Evolutionary conservation across 768 basidiomycete species (phyloP).

Genomic region (Dioszegia hungarica): DNA sequence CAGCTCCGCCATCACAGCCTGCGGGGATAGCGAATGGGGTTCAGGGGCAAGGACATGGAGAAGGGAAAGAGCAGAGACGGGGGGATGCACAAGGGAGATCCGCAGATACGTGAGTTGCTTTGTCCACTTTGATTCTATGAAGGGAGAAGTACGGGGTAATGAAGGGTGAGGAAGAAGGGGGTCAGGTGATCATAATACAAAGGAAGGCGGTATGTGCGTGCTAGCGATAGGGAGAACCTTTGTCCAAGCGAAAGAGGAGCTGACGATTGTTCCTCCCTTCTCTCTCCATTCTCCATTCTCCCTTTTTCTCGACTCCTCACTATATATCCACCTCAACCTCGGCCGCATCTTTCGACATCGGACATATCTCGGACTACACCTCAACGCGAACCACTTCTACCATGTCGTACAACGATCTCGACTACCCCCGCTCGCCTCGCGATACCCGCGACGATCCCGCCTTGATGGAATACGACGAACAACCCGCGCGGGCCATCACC

Average conservation of each 20-base stretch:
- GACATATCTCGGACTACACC: not conserved
- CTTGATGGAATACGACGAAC: too few species aligned
- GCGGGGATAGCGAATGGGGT: too few species aligned
- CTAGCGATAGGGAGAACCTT: too few species aligned
- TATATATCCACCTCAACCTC: not conserved
- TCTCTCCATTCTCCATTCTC: not conserved
- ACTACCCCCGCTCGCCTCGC: slow-evolving; percentile 4
- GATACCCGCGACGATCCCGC: slow-evolving; percentile 1
- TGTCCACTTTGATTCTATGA: not conserved
- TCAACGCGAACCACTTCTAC: too few species aligned
- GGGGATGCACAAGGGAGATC: not conserved
- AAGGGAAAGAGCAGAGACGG: not conserved
- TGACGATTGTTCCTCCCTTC: not conserved
- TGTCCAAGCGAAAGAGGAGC: not conserved
- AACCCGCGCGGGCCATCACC: too few species aligned
- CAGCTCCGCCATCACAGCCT: too few species aligned
- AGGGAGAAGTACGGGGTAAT: too few species aligned
- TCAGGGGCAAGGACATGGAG: too few species aligned
- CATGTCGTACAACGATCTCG: slow-evolving; percentile 6
- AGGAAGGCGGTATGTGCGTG: too few species aligned
- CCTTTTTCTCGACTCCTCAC: not conserved
- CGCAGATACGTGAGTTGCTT: not conserved
- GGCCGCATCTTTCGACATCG: too few species aligned
- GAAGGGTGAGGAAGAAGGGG: not conserved
- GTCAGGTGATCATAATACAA: too few species aligned